Conservation (phyloP, 441 rosid genomes). For the Jatropha multifida region DNA sequence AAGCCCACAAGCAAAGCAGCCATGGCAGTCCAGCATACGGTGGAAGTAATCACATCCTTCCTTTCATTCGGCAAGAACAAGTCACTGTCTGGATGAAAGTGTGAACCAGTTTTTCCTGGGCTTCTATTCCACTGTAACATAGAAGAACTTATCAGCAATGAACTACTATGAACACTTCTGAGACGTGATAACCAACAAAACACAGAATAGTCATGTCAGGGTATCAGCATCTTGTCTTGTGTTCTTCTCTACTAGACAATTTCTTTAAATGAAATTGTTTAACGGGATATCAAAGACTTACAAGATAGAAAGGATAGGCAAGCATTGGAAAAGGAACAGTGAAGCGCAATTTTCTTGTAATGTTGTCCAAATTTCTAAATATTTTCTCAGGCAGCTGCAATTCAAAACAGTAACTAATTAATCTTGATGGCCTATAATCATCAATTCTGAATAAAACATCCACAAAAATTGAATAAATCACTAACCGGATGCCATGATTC, state of each 20-base stretch:
- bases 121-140: slow-evolving; percentile 67
- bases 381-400: slow-evolving; percentile 77
- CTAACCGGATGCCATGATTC: slow-evolving; percentile 96
- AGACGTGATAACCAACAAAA: too few relatives aligned
- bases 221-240: too few relatives aligned
- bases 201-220: too few relatives aligned
- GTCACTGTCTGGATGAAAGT: slow-evolving; percentile 70
- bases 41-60: slow-evolving; percentile 67
- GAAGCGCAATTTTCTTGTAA: slow-evolving; percentile 49
- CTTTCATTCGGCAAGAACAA: slow-evolving; percentile 66
- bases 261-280: background rate
- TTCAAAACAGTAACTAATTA: background rate
- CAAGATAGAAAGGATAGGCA: slow-evolving; percentile 58
- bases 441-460: too few relatives aligned
- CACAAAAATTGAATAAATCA: background rate
- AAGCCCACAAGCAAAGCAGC: slow-evolving; percentile 46
- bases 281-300: slow-evolving; percentile 23
- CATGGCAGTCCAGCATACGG: slow-evolving; percentile 72
- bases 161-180: background rate
- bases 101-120: slow-evolving; percentile 97
- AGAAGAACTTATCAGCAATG: background rate
- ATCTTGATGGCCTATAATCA: too few relatives aligned
- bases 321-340: slow-evolving; percentile 53
- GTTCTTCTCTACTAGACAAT: too few relatives aligned
- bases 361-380: slow-evolving; percentile 53